Evolutionary conservation across 2,329 filamentous ascomycete genomes (phyloP).

Genomic region (Arachnopeziza araneosa): DNA sequence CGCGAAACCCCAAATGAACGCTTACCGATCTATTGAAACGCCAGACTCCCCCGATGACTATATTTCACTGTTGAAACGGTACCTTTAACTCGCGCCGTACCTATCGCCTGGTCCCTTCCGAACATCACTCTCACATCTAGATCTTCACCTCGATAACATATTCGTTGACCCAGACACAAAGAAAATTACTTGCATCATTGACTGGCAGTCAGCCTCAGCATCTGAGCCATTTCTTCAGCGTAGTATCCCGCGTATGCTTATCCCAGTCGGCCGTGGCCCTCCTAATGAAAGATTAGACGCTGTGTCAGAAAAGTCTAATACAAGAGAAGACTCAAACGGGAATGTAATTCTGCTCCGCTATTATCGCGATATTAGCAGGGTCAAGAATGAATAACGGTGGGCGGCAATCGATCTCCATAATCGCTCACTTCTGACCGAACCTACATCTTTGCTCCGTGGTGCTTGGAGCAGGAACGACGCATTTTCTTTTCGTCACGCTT

Average conservation of each 20-base stretch:
- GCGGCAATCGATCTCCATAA: slow-evolving; percentile 10
- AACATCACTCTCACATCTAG: slow-evolving; percentile 33
- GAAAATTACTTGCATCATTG: slow-evolving; percentile 14
- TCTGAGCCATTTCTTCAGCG: slow-evolving; percentile 12
- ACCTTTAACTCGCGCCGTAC: slow-evolving; percentile 12
- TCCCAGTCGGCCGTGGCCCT: neutral
- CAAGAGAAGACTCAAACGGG: too few relatives aligned
- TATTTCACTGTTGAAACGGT: slow-evolving; percentile 16
- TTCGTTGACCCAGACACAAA: slow-evolving; percentile 22
- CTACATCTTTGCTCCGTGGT: neutral
- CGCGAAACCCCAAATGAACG: slow-evolving; percentile 11
- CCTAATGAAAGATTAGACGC: slow-evolving; percentile 5
- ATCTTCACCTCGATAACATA: slow-evolving; percentile 36
- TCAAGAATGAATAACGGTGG: slow-evolving; percentile 4
- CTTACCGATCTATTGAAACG: slow-evolving; percentile 8
- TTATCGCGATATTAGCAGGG: slow-evolving; percentile 5
- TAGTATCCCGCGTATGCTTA: slow-evolving; percentile 10
- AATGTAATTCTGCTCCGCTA: neutral
- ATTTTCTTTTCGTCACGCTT: slow-evolving; percentile 11
- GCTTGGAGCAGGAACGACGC: slow-evolving; percentile 7
- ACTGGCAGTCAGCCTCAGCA: slow-evolving; percentile 14
- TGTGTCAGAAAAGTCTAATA: neutral
- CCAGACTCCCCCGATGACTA: slow-evolving; percentile 16
- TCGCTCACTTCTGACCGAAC: neutral
- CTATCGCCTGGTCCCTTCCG: slow-evolving; percentile 4